phyloP scores from a whole-genome alignment of 2,329 filamentous ascomycete genomes.

The Colletotrichum sp. region DNA sequence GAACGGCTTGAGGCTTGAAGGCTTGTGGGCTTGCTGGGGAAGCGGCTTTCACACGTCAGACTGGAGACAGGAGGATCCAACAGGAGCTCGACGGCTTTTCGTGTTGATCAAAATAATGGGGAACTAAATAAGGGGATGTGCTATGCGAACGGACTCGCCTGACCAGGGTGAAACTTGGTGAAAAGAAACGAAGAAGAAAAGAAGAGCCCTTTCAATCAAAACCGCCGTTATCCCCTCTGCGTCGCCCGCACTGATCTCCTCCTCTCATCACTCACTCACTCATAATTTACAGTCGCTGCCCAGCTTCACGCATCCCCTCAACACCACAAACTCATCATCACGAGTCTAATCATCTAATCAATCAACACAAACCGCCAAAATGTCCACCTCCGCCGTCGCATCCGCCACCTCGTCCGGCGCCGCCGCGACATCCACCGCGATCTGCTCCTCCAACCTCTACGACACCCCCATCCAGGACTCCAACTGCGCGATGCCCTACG shows the following conservation, averaged over 20 bases:
- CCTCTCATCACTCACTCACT: background rate
- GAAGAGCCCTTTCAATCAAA: background rate
- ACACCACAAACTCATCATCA: background rate
- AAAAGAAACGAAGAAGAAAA: background rate
- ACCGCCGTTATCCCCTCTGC: background rate
- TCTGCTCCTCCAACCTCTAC: slow-evolving; percentile 34
- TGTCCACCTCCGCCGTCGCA: slow-evolving; percentile 1
- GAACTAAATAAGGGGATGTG: background rate
- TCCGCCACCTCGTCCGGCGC: background rate
- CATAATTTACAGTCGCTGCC: background rate
- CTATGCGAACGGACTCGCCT: background rate
- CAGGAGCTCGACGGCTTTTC: background rate
- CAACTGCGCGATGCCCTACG: slow-evolving; percentile 47
- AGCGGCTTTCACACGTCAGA: slow-evolving; percentile 16
- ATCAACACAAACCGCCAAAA: background rate
- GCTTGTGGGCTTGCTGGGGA: background rate
- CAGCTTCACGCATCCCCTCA: background rate
- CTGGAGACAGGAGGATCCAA: background rate
- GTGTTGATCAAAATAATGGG: slow-evolving; percentile 11
- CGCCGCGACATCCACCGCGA: background rate
- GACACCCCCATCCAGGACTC: slow-evolving; percentile 48
- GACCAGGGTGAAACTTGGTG: background rate
- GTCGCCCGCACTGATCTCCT: background rate
- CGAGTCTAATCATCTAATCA: background rate
- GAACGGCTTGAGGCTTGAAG: background rate